These are phyloP conservation scores for Cystofilobasidium macerans DNA, from an alignment of 768 basidiomycete species.

Conservation along the genomic window DNA sequence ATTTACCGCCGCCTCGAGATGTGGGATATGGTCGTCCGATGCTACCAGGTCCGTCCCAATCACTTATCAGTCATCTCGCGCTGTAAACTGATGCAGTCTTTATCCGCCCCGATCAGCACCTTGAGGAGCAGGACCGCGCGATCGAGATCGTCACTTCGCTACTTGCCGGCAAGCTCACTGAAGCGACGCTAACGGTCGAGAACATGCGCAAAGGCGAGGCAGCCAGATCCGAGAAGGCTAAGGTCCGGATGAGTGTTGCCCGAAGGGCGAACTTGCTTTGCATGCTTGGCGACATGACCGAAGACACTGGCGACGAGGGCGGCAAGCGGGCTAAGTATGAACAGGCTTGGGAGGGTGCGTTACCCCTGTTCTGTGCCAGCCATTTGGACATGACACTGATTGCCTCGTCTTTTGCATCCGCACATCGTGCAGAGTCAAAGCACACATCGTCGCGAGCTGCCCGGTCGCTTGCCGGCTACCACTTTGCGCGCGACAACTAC, in stretches of 20 bases:
- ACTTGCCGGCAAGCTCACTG: constrained; percentile 16
- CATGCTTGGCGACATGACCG: constrained; percentile 70
- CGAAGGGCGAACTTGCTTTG: constrained; percentile 91
- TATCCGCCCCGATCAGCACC: constrained; percentile 34
- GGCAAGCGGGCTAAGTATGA: constrained; percentile 65
- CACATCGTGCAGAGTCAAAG: constrained; percentile 44
- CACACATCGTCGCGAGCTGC: constrained; percentile 78
- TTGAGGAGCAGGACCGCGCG: constrained; percentile 70
- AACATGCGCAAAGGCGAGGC: constrained; percentile 17
- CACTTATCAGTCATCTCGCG: background rate
- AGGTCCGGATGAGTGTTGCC: constrained; percentile 33
- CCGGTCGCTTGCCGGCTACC: constrained; percentile 76
- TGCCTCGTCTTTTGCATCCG: background rate
- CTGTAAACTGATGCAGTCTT: background rate
- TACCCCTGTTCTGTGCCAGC: background rate
- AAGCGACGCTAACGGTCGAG: constrained; percentile 15
- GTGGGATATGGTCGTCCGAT: constrained; percentile 95
- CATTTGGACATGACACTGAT: background rate
- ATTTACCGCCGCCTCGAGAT: constrained; percentile 91
- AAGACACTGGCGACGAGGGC: constrained; percentile 28
- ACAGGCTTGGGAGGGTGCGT: constrained; percentile 60
- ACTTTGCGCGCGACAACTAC: constrained; percentile 61
- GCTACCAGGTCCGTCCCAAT: constrained; percentile 48
- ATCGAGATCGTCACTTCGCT: constrained; percentile 72
- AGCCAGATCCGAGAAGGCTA: constrained; percentile 8